These are phyloP conservation scores for Cryphonectria carpinicola DNA, from an alignment of 2,329 filamentous ascomycete species.

Conservation along the genomic window DNA sequence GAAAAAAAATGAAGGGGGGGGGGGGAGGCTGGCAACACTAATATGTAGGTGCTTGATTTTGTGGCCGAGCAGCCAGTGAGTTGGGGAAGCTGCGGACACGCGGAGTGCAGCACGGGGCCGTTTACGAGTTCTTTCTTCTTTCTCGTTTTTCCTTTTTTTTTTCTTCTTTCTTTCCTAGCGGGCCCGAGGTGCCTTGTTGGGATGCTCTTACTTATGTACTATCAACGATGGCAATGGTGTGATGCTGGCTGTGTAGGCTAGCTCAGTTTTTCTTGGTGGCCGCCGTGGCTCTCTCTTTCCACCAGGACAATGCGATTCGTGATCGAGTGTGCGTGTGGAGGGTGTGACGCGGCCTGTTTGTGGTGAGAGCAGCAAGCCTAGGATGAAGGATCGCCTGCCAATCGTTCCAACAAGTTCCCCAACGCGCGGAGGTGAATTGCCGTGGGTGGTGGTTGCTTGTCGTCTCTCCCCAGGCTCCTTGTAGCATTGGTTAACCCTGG, in stretches of 20 bases:
- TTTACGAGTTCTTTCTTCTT: background rate
- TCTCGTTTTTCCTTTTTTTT: background rate
- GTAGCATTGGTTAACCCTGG: background rate
- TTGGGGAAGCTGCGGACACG: constrained; percentile 7
- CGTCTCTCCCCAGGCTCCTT: background rate
- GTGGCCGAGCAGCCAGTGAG: background rate
- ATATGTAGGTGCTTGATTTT: background rate
- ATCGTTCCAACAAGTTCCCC: background rate
- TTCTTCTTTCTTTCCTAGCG: background rate
- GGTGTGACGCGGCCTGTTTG: constrained; percentile 25
- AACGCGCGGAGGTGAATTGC: background rate
- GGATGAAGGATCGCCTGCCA: constrained; percentile 12
- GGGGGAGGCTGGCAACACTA: background rate
- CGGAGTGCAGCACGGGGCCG: constrained; percentile 2
- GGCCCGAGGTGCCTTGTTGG: background rate
- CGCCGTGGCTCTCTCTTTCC: background rate
- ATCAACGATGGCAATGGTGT: constrained; percentile 5
- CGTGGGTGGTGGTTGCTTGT: background rate
- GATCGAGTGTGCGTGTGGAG: constrained; percentile 14
- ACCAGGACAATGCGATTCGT: constrained; percentile 15
- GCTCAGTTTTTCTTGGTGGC: background rate
- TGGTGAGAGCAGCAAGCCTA: constrained; percentile 4
- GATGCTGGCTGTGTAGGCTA: constrained; percentile 12
- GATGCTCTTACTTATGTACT: background rate
- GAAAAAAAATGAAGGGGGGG: background rate